Evolutionary conservation across 345 rosid species (phyloP), one percentile per base, ranked within the genome.

Genomic region (Gossypium turneri): DNA sequence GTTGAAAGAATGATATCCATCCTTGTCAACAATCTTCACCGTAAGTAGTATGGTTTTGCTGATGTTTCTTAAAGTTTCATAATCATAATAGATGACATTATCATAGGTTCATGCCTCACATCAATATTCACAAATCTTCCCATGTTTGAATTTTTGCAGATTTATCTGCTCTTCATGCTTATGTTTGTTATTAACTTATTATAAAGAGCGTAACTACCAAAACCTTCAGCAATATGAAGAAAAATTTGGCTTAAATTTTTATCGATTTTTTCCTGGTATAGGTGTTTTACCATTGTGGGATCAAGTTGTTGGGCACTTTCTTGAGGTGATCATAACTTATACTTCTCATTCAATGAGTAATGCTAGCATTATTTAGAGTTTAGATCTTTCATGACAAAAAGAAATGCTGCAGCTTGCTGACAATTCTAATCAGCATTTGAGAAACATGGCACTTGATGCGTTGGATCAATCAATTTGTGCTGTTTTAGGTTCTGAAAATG

Each of bases 231-330:
- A 43, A 55, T 25, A 61, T 48, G 67, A 73, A 61, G 47, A 61
- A 9, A 34, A 66, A 11, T 9, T 70, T 16, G 9, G 43, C 34
- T 48, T 67, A 67, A 24, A 7, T 34, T 56, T 38, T 45, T 3
- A 38, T 50, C 0, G 60, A 41, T 3, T 55, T 55, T 20, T 75
- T 27, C 10, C 71, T 67, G 55, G 67, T 78, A 69, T 85, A 94
- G 98, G 98, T 83, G 94, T 95, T 72, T 87, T 85, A 82, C 93
- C 96, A 70, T 78, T 95, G 70, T 95, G 99, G 99, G 98, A 93
- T 83, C 91, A 90, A 84, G 93, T 95, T 80, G 89, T 89, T 73
- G 88, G 87, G 79, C 99, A 95, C 82, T 93, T 95, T 84, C 83
- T 93, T 73, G 93, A 93, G 97, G 98, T 94, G 80, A 86, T 73